These are phyloP conservation scores for Hymenoscyphus linearis DNA, from an alignment of 2,329 filamentous ascomycete genomes.

Conservation along the genomic window DNA sequence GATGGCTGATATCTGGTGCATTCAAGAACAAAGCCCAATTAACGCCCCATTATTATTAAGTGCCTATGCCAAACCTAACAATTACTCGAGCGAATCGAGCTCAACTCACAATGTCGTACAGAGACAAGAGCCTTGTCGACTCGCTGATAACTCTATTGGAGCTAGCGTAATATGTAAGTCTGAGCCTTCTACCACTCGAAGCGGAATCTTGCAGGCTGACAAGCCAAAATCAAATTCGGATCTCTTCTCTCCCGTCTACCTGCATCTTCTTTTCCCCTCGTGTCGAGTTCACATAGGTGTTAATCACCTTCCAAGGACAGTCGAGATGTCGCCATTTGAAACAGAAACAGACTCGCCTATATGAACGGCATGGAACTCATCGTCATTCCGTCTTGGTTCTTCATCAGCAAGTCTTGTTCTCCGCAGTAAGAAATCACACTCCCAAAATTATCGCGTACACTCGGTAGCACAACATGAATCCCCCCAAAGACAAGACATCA, in stretches of 20 bases:
- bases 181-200: neutral
- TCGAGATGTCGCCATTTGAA: neutral
- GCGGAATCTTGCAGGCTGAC: constrained; percentile 1
- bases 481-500: neutral
- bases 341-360: neutral
- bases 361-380: neutral
- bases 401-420: neutral
- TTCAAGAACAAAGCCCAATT: neutral
- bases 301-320: neutral
- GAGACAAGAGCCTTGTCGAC: neutral
- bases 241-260: neutral
- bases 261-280: neutral
- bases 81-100: neutral
- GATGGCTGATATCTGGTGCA: neutral
- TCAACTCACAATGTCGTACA: neutral
- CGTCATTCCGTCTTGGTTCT: neutral
- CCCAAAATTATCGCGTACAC: neutral
- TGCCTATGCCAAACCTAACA: neutral
- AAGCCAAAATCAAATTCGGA: neutral
- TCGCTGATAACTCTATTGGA: neutral
- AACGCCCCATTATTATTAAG: no score
- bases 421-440: neutral
- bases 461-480: neutral
- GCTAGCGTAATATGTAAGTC: neutral
- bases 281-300: neutral